These are phyloP conservation scores for Quercus rubra DNA, from an alignment of 306 rosid species.

Conservation along the genomic window DNA sequence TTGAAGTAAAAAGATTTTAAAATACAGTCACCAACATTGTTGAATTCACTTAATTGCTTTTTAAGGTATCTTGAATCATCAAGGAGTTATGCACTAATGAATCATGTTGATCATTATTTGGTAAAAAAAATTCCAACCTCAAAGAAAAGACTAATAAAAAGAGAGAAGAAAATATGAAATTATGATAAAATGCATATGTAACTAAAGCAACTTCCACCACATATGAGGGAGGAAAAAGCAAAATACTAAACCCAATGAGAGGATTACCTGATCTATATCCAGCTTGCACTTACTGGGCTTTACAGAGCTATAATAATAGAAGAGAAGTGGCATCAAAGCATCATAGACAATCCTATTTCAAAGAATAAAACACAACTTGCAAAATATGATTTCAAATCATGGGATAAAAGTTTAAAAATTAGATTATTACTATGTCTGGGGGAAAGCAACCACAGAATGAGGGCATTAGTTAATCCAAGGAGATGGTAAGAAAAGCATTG, in stretches of 20 bases:
- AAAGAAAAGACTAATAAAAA: background rate
- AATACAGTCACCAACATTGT: background rate
- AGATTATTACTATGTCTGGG: background rate
- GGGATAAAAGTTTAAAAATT: background rate
- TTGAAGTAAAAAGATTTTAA: background rate
- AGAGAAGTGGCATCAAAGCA: conserved; percentile 17
- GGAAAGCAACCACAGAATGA: conserved; percentile 1
- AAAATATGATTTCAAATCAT: conserved; percentile 3
- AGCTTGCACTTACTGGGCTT: conserved; percentile 12
- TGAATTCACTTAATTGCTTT: background rate
- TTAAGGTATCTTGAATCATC: background rate
- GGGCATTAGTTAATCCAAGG: background rate
- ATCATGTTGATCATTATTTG: background rate
- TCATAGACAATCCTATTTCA: background rate
- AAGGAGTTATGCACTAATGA: background rate
- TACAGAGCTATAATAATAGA: conserved; percentile 2
- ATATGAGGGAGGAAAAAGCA: background rate
- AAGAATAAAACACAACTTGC: background rate
- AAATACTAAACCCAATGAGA: background rate
- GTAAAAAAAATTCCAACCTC: background rate
- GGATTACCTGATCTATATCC: conserved; percentile 6
- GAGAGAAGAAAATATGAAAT: background rate
- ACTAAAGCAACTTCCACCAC: background rate
- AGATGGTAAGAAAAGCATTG: background rate
- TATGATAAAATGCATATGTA: background rate